A percentile compares a stretch with the other conserved stretches of the same genome.
These are phyloP conservation scores for Solanum clarkiae DNA, from an alignment of 257 asterid species.

Conservation along the genomic window DNA sequence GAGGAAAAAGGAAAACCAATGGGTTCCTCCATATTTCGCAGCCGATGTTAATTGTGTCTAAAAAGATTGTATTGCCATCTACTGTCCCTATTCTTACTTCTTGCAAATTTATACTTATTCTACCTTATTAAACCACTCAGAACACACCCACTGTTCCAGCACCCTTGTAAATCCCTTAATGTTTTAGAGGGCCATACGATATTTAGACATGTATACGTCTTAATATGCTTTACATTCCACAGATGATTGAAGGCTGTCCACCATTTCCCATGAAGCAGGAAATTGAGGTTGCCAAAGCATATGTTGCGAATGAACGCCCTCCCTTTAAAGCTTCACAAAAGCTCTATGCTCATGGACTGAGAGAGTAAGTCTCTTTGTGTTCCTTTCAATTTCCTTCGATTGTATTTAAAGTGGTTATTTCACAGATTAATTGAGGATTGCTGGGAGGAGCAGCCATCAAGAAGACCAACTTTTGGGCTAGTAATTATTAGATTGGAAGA, in stretches of 20 bases:
- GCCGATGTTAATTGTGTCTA: neutral
- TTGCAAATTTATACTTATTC: neutral
- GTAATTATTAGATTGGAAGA: conserved; percentile 51
- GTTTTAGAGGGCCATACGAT: neutral
- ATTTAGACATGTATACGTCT: neutral
- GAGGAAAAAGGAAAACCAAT: neutral
- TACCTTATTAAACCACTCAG: neutral
- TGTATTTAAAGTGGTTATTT: neutral
- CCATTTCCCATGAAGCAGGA: conserved; percentile 55
- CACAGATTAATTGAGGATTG: conserved; percentile 64
- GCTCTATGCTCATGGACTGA: conserved; percentile 52
- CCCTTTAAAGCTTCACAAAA: conserved; percentile 61
- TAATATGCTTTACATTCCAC: neutral
- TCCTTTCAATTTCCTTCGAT: neutral
- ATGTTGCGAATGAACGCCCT: conserved; percentile 71
- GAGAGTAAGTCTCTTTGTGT: conserved; percentile 33
- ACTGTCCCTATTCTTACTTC: neutral
- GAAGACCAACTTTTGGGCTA: conserved; percentile 49
- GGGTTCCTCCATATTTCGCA: neutral
- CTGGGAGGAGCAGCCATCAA: conserved; percentile 51
- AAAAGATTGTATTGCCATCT: neutral
- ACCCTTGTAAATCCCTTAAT: neutral
- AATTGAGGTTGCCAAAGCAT: conserved; percentile 58
- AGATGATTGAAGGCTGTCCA: conserved; percentile 86
- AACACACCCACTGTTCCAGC: neutral